phyloP scores from a whole-genome alignment of 352 stramenopile genomes.

The Stramenopiles sp. region DNA sequence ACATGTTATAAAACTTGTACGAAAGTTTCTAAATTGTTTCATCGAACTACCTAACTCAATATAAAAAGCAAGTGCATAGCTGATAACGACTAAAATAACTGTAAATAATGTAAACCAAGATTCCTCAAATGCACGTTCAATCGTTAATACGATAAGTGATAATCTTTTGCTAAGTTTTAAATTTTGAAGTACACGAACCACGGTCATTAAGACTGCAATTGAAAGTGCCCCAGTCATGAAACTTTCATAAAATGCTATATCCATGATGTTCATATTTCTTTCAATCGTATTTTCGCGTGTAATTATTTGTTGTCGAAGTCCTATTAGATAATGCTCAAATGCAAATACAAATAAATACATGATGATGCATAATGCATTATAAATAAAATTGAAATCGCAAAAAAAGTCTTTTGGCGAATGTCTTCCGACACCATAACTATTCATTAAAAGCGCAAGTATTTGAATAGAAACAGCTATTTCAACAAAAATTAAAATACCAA shows the following conservation, averaged over 20 bases:
- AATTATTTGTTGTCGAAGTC: no score
- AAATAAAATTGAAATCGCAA: neutral
- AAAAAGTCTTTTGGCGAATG: neutral
- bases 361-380: neutral
- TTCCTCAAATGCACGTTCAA: neutral
- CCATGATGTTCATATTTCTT: neutral
- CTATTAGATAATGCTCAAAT: neutral
- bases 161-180: neutral
- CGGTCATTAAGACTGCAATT: neutral
- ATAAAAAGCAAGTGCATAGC: neutral
- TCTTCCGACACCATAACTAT: neutral
- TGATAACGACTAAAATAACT: neutral
- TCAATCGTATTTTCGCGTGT: neutral
- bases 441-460: neutral
- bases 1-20: neutral
- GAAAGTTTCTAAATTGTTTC: neutral
- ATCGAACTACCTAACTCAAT: neutral
- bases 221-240: neutral
- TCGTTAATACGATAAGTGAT: neutral
- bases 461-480: neutral
- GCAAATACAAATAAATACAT: neutral
- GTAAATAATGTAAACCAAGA: neutral
- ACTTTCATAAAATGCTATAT: neutral
- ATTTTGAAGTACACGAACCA: neutral
- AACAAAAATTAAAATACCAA: neutral